Conservation (phyloP, 768 basidiomycete genomes). For the Suillus subaureus region DNA sequence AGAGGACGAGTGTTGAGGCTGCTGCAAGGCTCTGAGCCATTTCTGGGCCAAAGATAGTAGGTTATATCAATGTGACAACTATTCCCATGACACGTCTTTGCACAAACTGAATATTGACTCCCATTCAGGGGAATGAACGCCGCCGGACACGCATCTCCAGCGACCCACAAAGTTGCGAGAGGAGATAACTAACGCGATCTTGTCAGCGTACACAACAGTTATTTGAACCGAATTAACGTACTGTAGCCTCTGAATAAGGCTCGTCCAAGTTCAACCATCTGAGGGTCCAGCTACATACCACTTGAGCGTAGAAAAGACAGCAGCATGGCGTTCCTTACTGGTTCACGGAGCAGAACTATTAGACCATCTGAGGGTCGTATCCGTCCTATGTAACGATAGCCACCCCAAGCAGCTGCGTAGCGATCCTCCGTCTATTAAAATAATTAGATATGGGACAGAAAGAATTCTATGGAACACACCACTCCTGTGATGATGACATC, state of each 20-base stretch:
- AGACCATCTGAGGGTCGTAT: constrained; percentile 62
- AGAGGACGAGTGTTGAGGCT: too few relatives aligned
- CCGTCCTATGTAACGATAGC: constrained; percentile 56
- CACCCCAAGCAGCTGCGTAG: constrained; percentile 58
- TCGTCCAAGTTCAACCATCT: constrained; percentile 34
- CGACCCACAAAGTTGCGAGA: constrained; percentile 56
- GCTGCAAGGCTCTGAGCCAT: too few relatives aligned
- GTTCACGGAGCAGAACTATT: constrained; percentile 52
- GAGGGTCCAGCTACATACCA: constrained; percentile 22
- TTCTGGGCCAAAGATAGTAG: background rate
- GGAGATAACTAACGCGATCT: constrained; percentile 41
- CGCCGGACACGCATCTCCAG: constrained; percentile 38
- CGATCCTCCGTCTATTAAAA: constrained; percentile 45
- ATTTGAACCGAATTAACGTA: constrained; percentile 23
- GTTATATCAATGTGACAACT: background rate
- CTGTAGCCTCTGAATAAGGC: constrained; percentile 53
- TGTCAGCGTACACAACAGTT: constrained; percentile 12
- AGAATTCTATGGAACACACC: constrained; percentile 35
- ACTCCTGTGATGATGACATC: constrained; percentile 58
- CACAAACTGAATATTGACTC: constrained; percentile 57
- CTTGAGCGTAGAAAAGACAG: constrained; percentile 12
- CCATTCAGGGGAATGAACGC: constrained; percentile 42
- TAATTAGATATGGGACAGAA: constrained; percentile 9
- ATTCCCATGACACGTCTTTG: constrained; percentile 31
- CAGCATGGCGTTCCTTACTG: constrained; percentile 38